These are phyloP conservation scores for Gynostemma pentaphyllum DNA, from an alignment of 306 rosid species.

Conservation along the genomic window DNA sequence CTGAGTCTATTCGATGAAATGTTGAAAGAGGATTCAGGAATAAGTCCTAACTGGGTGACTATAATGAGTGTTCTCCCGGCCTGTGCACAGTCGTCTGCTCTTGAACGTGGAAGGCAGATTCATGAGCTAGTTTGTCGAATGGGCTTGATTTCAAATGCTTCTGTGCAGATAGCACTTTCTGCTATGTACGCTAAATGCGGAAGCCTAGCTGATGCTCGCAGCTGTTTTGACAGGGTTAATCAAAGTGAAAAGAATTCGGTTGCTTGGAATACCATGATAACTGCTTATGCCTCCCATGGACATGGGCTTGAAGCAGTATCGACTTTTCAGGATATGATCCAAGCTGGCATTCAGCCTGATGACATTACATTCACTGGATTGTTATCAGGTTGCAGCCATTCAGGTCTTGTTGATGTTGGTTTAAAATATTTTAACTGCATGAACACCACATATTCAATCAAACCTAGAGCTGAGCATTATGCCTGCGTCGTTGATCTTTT, in stretches of 20 bases:
- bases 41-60: constrained; percentile 66
- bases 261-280: constrained; percentile 79
- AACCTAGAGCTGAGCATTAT: constrained; percentile 59
- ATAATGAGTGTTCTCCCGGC: constrained; percentile 58
- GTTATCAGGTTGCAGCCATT: constrained; percentile 65
- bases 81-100: constrained; percentile 72
- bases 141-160: constrained; percentile 20
- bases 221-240: constrained; percentile 30
- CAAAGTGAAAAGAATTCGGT: constrained; percentile 49
- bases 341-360: constrained; percentile 35
- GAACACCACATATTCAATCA: constrained; percentile 23
- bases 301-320: constrained; percentile 44
- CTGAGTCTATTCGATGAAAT: constrained; percentile 48
- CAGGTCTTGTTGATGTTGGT: constrained; percentile 60
- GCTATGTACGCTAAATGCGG: constrained; percentile 85
- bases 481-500: constrained; percentile 84
- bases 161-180: constrained; percentile 54
- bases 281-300: constrained; percentile 64
- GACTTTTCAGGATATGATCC: constrained; percentile 51
- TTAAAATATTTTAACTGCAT: constrained; percentile 46
- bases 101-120: constrained; percentile 80
- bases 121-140: constrained; percentile 45
- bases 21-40: constrained; percentile 40
- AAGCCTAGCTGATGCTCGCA: constrained; percentile 46
- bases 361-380: constrained; percentile 63